Conservation (phyloP, 805 yeast genomes). For the Limtongia smithiae region DNA sequence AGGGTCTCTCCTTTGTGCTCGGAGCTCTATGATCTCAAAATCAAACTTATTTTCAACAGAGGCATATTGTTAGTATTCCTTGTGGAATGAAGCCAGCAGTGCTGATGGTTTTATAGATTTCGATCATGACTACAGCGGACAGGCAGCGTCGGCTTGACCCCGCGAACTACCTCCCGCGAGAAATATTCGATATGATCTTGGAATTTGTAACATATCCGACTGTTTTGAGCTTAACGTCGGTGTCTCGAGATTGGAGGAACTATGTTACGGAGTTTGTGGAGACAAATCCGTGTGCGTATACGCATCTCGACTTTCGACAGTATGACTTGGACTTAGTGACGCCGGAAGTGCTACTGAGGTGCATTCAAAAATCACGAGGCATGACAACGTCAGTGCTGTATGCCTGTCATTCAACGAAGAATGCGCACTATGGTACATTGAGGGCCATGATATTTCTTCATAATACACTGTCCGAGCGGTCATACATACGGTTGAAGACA, state of each 20-base stretch:
- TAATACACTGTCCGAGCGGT: constrained; percentile 12
- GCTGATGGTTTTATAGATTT: neutral
- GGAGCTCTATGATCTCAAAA: too few relatives aligned
- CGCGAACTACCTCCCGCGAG: constrained; percentile 12
- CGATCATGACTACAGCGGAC: neutral
- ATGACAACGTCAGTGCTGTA: constrained; percentile 13
- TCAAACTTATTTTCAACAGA: too few relatives aligned
- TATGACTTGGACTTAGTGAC: constrained; percentile 20
- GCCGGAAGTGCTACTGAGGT: constrained; percentile 12
- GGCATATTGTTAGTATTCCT: too few relatives aligned
- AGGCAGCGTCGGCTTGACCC: constrained; percentile 11
- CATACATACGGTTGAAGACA: constrained; percentile 7
- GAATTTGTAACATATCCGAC: constrained; percentile 12
- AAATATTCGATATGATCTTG: constrained; percentile 14
- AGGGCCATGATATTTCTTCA: constrained; percentile 22
- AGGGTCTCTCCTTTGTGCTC: too few relatives aligned
- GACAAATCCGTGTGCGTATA: constrained; percentile 16
- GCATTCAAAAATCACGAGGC: constrained; percentile 12
- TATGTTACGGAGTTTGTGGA: constrained; percentile 15
- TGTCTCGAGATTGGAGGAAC: constrained; percentile 7
- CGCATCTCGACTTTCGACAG: constrained; percentile 15
- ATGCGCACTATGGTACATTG: constrained; percentile 14
- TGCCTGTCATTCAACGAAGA: constrained; percentile 20
- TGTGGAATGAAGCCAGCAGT: neutral
- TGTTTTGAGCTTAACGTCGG: constrained; percentile 1